Evolutionary conservation across 257 asterid species (phyloP), one percentile per base, ranked within the genome.

Genomic region (Capsicum rhomboideum): DNA sequence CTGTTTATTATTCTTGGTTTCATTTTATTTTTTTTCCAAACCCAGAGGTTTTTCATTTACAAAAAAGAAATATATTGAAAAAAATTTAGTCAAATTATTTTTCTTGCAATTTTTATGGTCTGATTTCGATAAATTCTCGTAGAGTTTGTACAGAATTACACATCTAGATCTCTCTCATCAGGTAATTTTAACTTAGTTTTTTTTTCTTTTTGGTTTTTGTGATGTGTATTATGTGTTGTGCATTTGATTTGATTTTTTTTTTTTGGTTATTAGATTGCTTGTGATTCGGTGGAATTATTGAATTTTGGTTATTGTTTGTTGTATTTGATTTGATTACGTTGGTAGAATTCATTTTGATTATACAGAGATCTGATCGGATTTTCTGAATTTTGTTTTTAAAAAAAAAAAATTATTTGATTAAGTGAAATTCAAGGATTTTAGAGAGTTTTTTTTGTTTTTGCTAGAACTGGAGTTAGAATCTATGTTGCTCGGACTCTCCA

Each of bases 291-390:
- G 26, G 83, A 12, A 74, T 28, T 23, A 23, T 46, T 74, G 80
- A 49, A 6, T 75, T 75, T 75, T 23, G 16, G 23, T 17, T 75
- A 0, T 74, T n/a, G n/a, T 14, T 23, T 75, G 0, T 2, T 68
- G 53, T 0, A 8, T 67, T 67, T 67, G 16, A 67, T 31, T 14
- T 20, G 56, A 1, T 23, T 61, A 0, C 63, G 53, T 13, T 26
- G 18, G 49, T 69, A 56, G 11, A 75, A 83, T 58, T 75, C 44
- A 52, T 44, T 31, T 49, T 17, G 86, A 84, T 84, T 55, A 0
- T 63, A 14, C 26, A 9, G 75, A 83, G 85, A 83, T 83, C 85
- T 46, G 86, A 75, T 84, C 83, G 8, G 68, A 75, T 34, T 84
- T 84, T 4, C 55, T 26, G 40, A 46, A 49, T 58, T 78, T 13